phyloP scores from a whole-genome alignment of 2,329 filamentous ascomycete species.

The Verticillium klebahnii region DNA sequence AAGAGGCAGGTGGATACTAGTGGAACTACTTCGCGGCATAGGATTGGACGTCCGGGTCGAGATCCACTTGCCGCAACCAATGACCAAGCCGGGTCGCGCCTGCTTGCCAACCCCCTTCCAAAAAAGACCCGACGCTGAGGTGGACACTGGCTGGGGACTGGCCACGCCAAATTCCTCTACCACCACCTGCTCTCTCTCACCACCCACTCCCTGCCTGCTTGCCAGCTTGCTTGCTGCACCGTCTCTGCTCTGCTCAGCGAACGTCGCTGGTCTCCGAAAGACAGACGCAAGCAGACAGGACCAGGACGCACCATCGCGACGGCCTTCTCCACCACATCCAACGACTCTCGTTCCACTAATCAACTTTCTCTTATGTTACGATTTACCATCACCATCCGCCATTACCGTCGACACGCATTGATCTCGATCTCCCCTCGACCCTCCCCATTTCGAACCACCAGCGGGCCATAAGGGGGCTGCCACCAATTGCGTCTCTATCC shows the following conservation, averaged over 20 bases:
- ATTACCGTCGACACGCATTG: background rate
- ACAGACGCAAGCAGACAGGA: background rate
- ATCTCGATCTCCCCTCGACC: background rate
- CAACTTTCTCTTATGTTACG: background rate
- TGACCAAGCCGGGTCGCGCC: background rate
- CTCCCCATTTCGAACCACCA: background rate
- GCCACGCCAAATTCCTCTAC: background rate
- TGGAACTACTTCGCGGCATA: background rate
- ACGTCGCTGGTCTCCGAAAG: background rate
- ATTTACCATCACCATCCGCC: background rate
- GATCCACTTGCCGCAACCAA: background rate
- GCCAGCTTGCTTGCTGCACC: background rate
- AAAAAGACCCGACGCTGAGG: background rate
- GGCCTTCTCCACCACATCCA: background rate
- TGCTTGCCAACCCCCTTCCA: background rate
- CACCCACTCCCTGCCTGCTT: background rate
- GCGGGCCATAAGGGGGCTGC: background rate
- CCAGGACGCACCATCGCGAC: background rate
- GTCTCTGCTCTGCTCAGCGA: background rate
- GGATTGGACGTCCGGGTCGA: background rate
- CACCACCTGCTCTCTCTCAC: background rate
- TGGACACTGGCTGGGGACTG: background rate
- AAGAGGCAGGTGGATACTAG: background rate
- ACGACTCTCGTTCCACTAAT: background rate
- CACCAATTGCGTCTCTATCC: background rate